These are phyloP conservation scores for Xylariaceae sp. DNA, from an alignment of 2,329 filamentous ascomycete species.

Conservation along the genomic window DNA sequence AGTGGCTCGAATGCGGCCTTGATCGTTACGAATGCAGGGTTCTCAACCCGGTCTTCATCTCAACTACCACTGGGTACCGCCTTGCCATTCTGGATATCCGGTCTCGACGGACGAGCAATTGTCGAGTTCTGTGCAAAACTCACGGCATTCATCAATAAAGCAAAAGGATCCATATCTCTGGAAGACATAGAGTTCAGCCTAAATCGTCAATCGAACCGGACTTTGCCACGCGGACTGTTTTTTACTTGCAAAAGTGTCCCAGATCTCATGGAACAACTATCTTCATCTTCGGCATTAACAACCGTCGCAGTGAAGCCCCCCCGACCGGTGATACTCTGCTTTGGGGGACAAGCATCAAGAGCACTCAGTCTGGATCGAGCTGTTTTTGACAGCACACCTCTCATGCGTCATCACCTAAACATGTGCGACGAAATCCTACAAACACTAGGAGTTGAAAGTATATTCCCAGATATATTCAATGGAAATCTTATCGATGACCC, in stretches of 20 bases:
- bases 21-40: slow-evolving; percentile 1
- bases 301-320: not conserved
- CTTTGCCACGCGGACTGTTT: not conserved
- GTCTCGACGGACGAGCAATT: not conserved
- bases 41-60: not conserved
- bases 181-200: too few relatives aligned
- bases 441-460: slow-evolving; percentile 26
- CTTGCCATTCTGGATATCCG: not conserved
- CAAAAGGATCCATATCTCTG: too few relatives aligned
- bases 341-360: not conserved
- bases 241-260: not conserved
- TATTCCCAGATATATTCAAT: slow-evolving; percentile 31
- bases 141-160: too few relatives aligned
- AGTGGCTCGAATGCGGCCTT: slow-evolving; percentile 18
- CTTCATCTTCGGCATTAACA: not conserved
- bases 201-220: not conserved
- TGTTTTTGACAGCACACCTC: slow-evolving; percentile 10
- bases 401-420: slow-evolving; percentile 29
- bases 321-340: not conserved
- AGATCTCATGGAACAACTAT: not conserved
- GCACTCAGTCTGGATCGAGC: not conserved
- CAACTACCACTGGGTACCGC: not conserved
- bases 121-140: not conserved
- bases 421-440: slow-evolving; percentile 26
- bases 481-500: slow-evolving; percentile 25